These are phyloP conservation scores for Didymella pinodella DNA, from an alignment of 2,329 filamentous ascomycete species.

Conservation along the genomic window DNA sequence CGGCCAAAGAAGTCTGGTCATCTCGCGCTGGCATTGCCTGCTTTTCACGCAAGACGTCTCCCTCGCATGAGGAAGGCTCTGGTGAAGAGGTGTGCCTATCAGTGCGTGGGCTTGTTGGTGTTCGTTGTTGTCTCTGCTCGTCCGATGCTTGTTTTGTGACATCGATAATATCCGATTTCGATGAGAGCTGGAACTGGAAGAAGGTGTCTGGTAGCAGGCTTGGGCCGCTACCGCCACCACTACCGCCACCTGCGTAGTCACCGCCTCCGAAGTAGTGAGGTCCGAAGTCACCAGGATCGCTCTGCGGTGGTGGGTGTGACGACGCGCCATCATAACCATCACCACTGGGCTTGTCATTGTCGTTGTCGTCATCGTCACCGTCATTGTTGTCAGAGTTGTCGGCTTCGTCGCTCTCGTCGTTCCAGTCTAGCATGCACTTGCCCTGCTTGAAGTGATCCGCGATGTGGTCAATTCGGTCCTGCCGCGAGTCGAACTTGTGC, in stretches of 20 bases:
- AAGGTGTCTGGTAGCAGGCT: conserved; percentile 30
- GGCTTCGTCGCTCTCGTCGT: conserved; percentile 38
- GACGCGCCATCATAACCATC: conserved; percentile 36
- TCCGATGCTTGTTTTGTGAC: conserved; percentile 7
- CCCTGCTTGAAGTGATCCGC: conserved; percentile 51
- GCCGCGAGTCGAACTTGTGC: conserved; percentile 44
- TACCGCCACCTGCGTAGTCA: conserved; percentile 22
- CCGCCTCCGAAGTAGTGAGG: conserved; percentile 32
- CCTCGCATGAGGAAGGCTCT: conserved; percentile 12
- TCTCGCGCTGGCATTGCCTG: conserved; percentile 31
- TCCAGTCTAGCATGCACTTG: conserved; percentile 51
- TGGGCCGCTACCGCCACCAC: conserved; percentile 15
- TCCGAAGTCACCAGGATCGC: conserved; percentile 29
- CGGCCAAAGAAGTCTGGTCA: conserved; percentile 40
- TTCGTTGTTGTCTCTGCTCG: conserved; percentile 1
- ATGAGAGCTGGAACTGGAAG: conserved; percentile 45
- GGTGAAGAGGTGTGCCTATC: conserved; percentile 4
- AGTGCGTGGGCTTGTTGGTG: background rate
- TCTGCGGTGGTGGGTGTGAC: conserved; percentile 31
- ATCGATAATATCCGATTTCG: background rate
- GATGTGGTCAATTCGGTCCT: conserved; percentile 51
- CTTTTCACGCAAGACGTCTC: conserved; percentile 22
- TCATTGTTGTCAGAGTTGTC: conserved; percentile 38
- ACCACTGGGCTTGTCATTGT: conserved; percentile 38
- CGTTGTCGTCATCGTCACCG: conserved; percentile 36